These are phyloP conservation scores for Lepiota brunneoincarnata DNA, from an alignment of 768 basidiomycete genomes.

Conservation along the genomic window DNA sequence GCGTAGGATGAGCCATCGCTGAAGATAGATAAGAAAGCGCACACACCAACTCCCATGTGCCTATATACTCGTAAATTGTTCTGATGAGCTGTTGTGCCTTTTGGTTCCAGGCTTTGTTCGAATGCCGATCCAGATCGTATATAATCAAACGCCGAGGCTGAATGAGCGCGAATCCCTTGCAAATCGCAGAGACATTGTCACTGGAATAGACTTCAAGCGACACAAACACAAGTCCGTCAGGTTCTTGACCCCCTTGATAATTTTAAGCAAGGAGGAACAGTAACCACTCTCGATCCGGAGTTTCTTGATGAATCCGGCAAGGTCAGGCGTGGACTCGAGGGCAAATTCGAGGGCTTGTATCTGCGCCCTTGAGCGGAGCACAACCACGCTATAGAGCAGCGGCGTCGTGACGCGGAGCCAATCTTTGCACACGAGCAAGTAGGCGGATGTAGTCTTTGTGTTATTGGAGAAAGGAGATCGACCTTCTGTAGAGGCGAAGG, in stretches of 20 bases:
- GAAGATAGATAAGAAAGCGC: too few species aligned
- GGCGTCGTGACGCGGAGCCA: slow-evolving; percentile 27
- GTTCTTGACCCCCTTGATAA: not conserved
- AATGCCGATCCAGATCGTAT: not conserved
- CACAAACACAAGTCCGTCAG: slow-evolving; percentile 3
- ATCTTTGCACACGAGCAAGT: slow-evolving; percentile 21
- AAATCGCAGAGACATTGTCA: slow-evolving; percentile 2
- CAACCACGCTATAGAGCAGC: slow-evolving; percentile 22
- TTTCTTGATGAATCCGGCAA: slow-evolving; percentile 20
- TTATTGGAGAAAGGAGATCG: slow-evolving; percentile 17
- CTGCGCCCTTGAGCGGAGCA: slow-evolving; percentile 25
- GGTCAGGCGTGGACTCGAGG: slow-evolving; percentile 11
- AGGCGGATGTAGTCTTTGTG: slow-evolving; percentile 16
- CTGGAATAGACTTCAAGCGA: slow-evolving; percentile 4
- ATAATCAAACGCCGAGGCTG: not conserved
- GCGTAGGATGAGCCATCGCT: not conserved
- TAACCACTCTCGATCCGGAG: slow-evolving; percentile 23
- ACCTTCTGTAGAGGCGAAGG: slow-evolving; percentile 12
- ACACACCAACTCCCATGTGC: not conserved
- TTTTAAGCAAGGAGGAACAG: not conserved
- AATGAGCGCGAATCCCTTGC: not conserved
- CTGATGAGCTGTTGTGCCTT: not conserved
- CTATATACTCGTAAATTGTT: not conserved
- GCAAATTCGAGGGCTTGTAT: slow-evolving; percentile 20
- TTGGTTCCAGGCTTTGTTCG: not conserved